Evolutionary conservation across 768 basidiomycete genomes (phyloP), one percentile per base, ranked within the genome.

Genomic region (Boletus subparvulus): DNA sequence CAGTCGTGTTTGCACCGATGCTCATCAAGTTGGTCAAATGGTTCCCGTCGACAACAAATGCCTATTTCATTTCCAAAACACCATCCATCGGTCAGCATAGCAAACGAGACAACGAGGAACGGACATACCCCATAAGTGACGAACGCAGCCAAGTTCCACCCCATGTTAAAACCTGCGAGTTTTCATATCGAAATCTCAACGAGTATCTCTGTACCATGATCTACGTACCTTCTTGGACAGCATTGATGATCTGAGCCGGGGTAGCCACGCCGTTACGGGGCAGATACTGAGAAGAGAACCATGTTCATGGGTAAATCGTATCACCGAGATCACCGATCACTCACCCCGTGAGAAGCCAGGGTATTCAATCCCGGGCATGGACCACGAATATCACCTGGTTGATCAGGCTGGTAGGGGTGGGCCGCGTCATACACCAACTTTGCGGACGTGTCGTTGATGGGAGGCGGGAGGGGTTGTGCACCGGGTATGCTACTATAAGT

Each of bases 281-380:
- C 11, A 68, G 6, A 19, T 68, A 65, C 63, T 47, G 37, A 6
- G 3, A 36, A 37, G 13, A 33, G 33, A 33, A 33, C 33, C 33
- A 33, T 12, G 12, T 47, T n/a, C 17, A 28, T 40, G 17, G 6
- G 11, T 28, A 37, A 47, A 42, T 28, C 2, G 11, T 4, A 5
- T 45, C 40, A 10, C 30, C 10, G 33, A 52, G 4, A 44, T 19
- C 4, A 36, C 14, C 11, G 19, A 26, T 47, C 6, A 48, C 67
- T 58, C 19, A 69, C 67, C 16, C 66, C 67, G 8, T 67, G 66
- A 61, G 64, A 61, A 11, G 67, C 64, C 2, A 67, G 43, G 7
- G 67, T 69, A 32, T 67, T 67, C 51, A 67, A 36, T 53, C 67
- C 66, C 2, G 66, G 64, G 39, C 59, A 67, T 7, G 66, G 67